A percentile compares a stretch with the other conserved stretches of the same genome.
phyloP scores from a whole-genome alignment of 495 filamentous ascomycete species.

The Hypoxylon perforatum region DNA sequence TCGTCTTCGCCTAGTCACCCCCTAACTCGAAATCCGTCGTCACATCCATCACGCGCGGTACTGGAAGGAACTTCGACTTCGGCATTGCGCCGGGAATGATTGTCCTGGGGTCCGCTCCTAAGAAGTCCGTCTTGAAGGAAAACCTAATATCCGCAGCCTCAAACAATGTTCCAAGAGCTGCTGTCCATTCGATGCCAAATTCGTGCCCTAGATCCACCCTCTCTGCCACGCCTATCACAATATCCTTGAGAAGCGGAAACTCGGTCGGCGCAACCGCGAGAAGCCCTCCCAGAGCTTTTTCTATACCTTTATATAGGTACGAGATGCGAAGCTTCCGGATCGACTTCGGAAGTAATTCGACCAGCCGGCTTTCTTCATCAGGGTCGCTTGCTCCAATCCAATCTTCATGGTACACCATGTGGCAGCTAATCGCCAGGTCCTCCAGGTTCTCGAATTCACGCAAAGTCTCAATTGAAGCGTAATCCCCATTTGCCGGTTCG shows the following conservation, averaged over 20 bases:
- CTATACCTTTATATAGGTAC: constrained; percentile 1
- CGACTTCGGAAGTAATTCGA: constrained; percentile 2
- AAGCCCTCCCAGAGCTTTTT: neutral
- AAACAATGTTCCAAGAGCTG: neutral
- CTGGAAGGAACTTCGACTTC: neutral
- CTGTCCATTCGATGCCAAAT: neutral
- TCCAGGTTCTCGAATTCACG: neutral
- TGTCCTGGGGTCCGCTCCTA: neutral
- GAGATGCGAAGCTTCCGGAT: constrained; percentile 16
- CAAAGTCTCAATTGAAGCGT: neutral
- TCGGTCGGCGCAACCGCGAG: neutral
- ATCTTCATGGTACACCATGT: neutral
- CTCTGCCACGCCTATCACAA: neutral
- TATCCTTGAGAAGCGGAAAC: constrained; percentile 1
- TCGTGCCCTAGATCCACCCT: neutral
- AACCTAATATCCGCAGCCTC: constrained; percentile 1
- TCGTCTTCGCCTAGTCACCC: neutral
- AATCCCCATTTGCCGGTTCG: neutral
- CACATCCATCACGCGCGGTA: constrained; percentile 7
- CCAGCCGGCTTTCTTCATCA: neutral
- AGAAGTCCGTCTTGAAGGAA: neutral
- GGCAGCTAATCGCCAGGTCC: constrained; percentile 4
- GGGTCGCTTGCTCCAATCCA: too few species aligned
- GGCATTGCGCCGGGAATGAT: constrained; percentile 1
- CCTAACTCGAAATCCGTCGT: neutral